Base-by-base conservation (phyloP, 495 filamentous ascomycete species). In the Wilcoxina mikolae region DNA sequence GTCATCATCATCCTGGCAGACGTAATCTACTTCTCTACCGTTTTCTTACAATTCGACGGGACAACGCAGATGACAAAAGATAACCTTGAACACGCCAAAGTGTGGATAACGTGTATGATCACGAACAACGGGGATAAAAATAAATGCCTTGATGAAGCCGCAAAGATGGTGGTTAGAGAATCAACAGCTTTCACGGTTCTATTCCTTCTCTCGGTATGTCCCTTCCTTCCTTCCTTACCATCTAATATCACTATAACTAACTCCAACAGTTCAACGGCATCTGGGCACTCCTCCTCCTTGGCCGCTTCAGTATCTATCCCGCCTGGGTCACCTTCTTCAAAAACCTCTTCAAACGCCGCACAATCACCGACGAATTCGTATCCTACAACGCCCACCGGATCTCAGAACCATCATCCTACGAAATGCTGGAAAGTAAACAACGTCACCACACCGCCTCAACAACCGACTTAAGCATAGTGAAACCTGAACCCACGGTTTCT, bases 11-110 rank as follows among this genome's bases (percentile, higher is more conserved):
- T 96, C 56, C 73, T 95, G 52, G 76, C 77, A 42, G 87, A 95
- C 66, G 84, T 95, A 43, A 78, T 96, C 58, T 89, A 93, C 73
- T 90, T 96, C 65, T 80, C 87, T 7, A 76, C 93, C 18, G 76
- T 94, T 53, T 96, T 95, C 68, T 79, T 96, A 54, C 81, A 83
- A 61, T 74, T 94, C 58, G 84, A 98, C 67, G 77, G 76, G 42
- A 77, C 82, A 4, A 72, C 83, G 7, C 67, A 76, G 45, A 65
- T 74, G 27, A 78, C 78, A 2, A 67, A 69, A 12, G 63, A 72
- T 22, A 73, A 87, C 65, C 56, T 74, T 0, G 55, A 67, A 33
- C 72, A 76, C 0, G 56, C 56, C 20, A 15, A 60, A 4, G 51
- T 59, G 2, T 96, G 87, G 86, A 64, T 91, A 1, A n/a, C 58